Evolutionary conservation across 2,329 filamentous ascomycete genomes (phyloP), one percentile per base, ranked within the genome.

Genomic region (Colletotrichum horii): DNA sequence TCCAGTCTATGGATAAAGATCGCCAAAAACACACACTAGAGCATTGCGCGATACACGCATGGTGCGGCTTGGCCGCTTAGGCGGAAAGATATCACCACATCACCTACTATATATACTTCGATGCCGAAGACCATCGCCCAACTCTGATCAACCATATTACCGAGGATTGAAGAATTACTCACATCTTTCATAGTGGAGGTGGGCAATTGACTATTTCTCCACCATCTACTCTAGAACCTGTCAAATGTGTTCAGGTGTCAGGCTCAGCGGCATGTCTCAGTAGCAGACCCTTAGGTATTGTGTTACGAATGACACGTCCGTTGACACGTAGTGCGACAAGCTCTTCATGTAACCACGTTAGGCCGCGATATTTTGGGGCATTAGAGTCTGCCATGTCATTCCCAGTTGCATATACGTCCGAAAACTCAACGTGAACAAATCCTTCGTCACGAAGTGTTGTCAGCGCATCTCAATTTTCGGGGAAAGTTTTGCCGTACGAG

Each of bases 161-260:
- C 4, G 16, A 11, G 5, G 5, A 43, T 11, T 43, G 1, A 43
- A 6, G 38, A 0, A n/a, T 43, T 19, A 19, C 8, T n/a, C 4
- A 11, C 4, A 11, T n/a, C 36, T 11, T 8, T 43, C 36, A n/a
- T 6, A 6, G 16, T 43, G 2, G 4, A 6, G 38, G 38, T 43
- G 19, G 2, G 0, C 19, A 43, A 16, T 1, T 5, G 38, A 3
- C 11, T 6, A 43, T 19, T 9, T 19, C 8, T 5, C 36, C 2
- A 0, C 19, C 9, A 43, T n/a, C 4, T 12, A 3, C 8, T n/a
- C 9, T 43, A 43, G 3, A n/a, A 43, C 9, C 38, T 43, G 19
- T 0, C 38, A 43, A 43, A n/a, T n/a, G 3, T 3, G 38, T n/a
- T 43, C 19, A n/a, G 9, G 38, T 43, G 38, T 9, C 19, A 43